Conservation (phyloP, 441 rosid genomes). For the Pelargonium cotyledonis region DNA sequence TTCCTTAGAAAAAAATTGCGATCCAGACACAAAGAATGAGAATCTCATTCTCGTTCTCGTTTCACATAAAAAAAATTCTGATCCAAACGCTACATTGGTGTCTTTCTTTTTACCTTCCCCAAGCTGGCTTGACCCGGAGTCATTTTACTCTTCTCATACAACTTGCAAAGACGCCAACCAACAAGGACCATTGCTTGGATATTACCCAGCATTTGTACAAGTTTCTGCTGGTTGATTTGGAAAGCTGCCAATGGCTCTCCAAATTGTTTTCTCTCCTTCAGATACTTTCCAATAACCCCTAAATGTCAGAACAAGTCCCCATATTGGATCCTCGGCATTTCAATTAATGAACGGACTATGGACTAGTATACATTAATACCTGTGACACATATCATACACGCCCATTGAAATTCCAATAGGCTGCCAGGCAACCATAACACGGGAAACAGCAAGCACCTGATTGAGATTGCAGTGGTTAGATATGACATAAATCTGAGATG, state of each 20-base stretch:
- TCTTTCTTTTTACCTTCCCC: conserved; percentile 60
- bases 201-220: conserved; percentile 76
- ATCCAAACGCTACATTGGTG: no score
- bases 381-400: conserved; percentile 89
- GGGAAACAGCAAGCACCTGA: conserved; percentile 90
- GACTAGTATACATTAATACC: conserved; percentile 41
- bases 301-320: conserved; percentile 11
- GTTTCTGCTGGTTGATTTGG: conserved; percentile 89
- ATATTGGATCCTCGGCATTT: no score
- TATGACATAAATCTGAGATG: neutral
- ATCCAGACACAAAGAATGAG: no score
- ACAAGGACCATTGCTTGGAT: conserved; percentile 85
- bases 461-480: conserved; percentile 11
- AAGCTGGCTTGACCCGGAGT: conserved; percentile 94
- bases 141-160: conserved; percentile 73
- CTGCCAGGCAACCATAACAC: conserved; percentile 94
- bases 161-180: conserved; percentile 95
- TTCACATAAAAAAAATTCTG: no score
- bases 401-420: conserved; percentile 95
- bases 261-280: conserved; percentile 89
- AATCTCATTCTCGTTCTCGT: no score
- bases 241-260: conserved; percentile 95
- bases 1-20: no score
- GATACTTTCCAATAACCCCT: conserved; percentile 43
- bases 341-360: neutral